Evolutionary conservation across 495 filamentous ascomycete genomes (phyloP).

Genomic region (Stereocaulon alpinum): DNA sequence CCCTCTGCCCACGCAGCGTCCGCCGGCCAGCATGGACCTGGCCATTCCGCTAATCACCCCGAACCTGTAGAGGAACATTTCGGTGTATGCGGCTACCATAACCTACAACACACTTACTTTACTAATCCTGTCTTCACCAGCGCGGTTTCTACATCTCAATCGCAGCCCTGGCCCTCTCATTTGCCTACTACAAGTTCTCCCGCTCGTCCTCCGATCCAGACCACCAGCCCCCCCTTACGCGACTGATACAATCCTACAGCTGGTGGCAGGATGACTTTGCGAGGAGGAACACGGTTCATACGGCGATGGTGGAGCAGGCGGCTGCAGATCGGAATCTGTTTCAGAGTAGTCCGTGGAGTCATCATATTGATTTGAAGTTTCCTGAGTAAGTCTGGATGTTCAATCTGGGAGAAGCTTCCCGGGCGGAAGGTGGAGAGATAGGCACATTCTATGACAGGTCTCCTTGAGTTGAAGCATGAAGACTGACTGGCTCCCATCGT

Average conservation of each 20-base stretch:
- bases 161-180: constrained; percentile 45
- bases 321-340: constrained; percentile 59
- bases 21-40: constrained; percentile 15
- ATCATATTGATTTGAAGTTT: constrained; percentile 45
- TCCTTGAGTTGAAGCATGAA: not conserved
- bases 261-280: constrained; percentile 40
- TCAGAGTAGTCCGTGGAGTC: constrained; percentile 38
- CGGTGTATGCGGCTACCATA: constrained; percentile 41
- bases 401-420: not conserved
- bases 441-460: too few species aligned
- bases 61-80: constrained; percentile 51
- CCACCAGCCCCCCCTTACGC: constrained; percentile 44
- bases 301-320: constrained; percentile 56
- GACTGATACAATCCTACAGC: constrained; percentile 46
- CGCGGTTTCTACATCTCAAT: constrained; percentile 55
- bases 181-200: constrained; percentile 48
- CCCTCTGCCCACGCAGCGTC: constrained; percentile 12
- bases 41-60: constrained; percentile 29
- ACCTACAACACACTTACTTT: constrained; percentile 12
- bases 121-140: constrained; percentile 28
- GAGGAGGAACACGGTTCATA: constrained; percentile 52
- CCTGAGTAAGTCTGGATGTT: constrained; percentile 48
- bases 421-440: too few species aligned
- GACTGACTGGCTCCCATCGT: not conserved
- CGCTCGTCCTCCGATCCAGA: constrained; percentile 22